A percentile compares a stretch with the other conserved stretches of the same genome.
Evolutionary conservation across 2,329 filamentous ascomycete genomes (phyloP).

Genomic region (Dothidotthia symphoricarpi): DNA sequence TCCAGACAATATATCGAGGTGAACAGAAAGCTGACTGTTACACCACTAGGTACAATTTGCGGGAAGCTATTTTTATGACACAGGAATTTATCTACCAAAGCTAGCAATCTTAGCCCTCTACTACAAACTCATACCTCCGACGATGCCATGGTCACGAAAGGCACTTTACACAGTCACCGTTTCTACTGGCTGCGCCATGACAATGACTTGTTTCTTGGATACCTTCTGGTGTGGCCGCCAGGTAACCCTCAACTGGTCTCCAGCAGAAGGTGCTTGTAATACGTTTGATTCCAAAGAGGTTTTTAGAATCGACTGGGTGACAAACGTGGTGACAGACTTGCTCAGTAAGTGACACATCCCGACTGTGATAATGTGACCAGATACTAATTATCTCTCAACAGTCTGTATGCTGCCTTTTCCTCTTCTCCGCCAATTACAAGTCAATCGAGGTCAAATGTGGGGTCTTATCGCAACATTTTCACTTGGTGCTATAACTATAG

Average conservation of each 20-base stretch:
- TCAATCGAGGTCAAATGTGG: constrained; percentile 20
- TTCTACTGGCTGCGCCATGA: constrained; percentile 14
- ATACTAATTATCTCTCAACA: constrained; percentile 2
- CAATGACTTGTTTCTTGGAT: constrained; percentile 15
- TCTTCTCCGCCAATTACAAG: constrained; percentile 18
- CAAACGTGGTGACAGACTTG: constrained; percentile 14
- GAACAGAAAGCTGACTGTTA: not conserved
- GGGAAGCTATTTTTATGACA: constrained; percentile 20
- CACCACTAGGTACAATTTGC: constrained; percentile 16
- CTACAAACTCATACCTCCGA: constrained; percentile 15
- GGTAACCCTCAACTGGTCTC: constrained; percentile 21
- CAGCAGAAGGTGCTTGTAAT: constrained; percentile 14
- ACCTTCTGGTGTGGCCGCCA: constrained; percentile 21
- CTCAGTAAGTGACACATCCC: constrained; percentile 9
- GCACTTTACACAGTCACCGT: constrained; percentile 8
- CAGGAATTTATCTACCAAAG: constrained; percentile 20
- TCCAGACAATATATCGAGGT: not conserved
- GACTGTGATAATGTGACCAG: too few species aligned
- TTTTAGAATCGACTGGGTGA: constrained; percentile 17
- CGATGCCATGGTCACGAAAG: constrained; percentile 18
- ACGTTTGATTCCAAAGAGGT: constrained; percentile 21
- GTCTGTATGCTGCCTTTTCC: constrained; percentile 26
- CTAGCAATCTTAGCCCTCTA: constrained; percentile 18
- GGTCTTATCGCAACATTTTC: constrained; percentile 24
- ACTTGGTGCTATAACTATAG: constrained; percentile 22